Conservation (phyloP, 352 stramenopile species). For the Phytophthora brassicae region DNA sequence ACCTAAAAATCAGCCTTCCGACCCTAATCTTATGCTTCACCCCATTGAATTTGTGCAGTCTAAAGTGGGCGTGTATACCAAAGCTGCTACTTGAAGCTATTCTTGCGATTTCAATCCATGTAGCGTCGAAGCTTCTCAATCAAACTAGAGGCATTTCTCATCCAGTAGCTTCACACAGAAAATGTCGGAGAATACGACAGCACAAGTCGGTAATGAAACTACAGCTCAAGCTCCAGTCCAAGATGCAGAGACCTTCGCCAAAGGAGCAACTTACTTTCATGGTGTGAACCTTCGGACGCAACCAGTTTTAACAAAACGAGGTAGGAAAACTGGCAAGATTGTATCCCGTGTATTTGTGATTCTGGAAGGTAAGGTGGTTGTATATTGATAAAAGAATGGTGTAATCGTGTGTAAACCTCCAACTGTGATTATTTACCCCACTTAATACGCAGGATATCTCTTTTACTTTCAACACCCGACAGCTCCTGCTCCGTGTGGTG, state of each 20-base stretch:
- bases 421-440: conserved; percentile 2
- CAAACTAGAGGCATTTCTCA: conserved; percentile 7
- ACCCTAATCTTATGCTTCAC: not conserved
- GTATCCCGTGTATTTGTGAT: conserved; percentile 80
- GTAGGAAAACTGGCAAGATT: conserved; percentile 60
- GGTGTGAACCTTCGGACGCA: conserved; percentile 63
- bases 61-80: not conserved
- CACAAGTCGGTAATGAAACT: not conserved
- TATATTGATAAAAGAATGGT: not conserved
- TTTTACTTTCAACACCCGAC: conserved; percentile 77
- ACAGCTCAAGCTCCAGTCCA: conserved; percentile 2
- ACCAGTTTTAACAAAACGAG: conserved; percentile 74
- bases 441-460: conserved; percentile 48
- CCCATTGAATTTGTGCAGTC: not conserved
- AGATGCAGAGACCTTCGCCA: conserved; percentile 6
- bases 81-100: not conserved
- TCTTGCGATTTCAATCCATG: conserved; percentile 13
- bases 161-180: not conserved
- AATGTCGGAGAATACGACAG: conserved; percentile 14
- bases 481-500: conserved; percentile 54
- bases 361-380: conserved; percentile 48
- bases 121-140: not conserved
- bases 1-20: not conserved
- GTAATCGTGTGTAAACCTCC: too few species aligned
- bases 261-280: conserved; percentile 49